Evolutionary conservation across 768 basidiomycete genomes (phyloP).

Genomic region (Amanita rubescens): DNA sequence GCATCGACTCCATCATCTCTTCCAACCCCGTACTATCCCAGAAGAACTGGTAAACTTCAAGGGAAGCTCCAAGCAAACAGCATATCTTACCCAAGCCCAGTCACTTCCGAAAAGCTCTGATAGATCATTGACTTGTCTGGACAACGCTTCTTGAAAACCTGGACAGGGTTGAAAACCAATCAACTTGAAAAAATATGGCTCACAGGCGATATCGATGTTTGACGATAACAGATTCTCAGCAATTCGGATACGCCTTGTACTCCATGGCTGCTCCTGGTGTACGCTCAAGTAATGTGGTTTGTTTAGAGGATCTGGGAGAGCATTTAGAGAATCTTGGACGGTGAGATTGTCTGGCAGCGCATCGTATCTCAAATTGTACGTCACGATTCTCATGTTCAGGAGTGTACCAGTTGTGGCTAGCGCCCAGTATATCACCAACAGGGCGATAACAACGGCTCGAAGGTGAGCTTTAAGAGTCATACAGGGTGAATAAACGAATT

Average conservation of each 20-base stretch:
- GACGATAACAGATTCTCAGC: slow-evolving; percentile 36
- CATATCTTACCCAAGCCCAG: slow-evolving; percentile 39
- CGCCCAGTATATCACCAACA: too few species aligned
- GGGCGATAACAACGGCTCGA: too few species aligned
- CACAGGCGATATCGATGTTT: slow-evolving; percentile 31
- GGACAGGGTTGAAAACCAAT: background rate
- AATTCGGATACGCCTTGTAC: slow-evolving; percentile 38
- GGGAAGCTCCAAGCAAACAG: background rate
- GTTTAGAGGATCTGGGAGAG: slow-evolving; percentile 34
- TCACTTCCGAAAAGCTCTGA: slow-evolving; percentile 42
- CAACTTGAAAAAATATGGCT: slow-evolving; percentile 7
- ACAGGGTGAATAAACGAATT: too few species aligned
- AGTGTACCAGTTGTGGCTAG: too few species aligned
- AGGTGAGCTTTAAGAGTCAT: too few species aligned
- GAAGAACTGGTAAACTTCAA: background rate
- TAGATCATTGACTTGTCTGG: slow-evolving; percentile 51
- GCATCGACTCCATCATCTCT: slow-evolving; percentile 47
- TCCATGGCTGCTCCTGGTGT: slow-evolving; percentile 46
- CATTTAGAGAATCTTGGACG: slow-evolving; percentile 35
- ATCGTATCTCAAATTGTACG: slow-evolving; percentile 51
- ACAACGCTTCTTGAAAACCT: slow-evolving; percentile 49
- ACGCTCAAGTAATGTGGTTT: slow-evolving; percentile 24
- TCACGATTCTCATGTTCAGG: slow-evolving; percentile 32
- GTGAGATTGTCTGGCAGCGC: slow-evolving; percentile 40
- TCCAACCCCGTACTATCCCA: slow-evolving; percentile 47